Percentiles rank a stretch among this genome's conserved stretches.
phyloP scores from a whole-genome alignment of 2,329 filamentous ascomycete species.

The Neoarthrinium moseri region DNA sequence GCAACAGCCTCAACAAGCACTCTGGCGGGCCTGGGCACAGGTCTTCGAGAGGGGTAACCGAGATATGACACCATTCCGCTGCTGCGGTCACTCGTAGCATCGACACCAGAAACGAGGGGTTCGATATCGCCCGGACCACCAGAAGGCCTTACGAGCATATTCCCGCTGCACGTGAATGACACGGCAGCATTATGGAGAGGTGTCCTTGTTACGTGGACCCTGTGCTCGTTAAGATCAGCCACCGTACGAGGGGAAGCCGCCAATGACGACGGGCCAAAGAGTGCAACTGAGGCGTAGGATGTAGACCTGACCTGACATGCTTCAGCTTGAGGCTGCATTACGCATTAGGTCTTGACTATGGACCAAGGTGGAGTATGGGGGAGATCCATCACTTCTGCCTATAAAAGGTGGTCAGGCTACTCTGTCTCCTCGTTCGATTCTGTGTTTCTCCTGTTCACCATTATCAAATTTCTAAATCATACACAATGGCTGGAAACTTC shows the following conservation, averaged over 20 bases:
- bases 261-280: neutral
- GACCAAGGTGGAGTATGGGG: neutral
- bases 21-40: neutral
- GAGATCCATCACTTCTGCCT: neutral
- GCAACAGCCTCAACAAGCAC: neutral
- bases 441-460: neutral
- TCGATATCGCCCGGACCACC: neutral
- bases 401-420: neutral
- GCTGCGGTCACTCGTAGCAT: neutral
- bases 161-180: neutral
- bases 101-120: neutral
- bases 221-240: neutral
- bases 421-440: neutral
- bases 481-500: constrained; percentile 32
- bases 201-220: neutral
- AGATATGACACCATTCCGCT: neutral
- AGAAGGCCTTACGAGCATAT: neutral
- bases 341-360: neutral
- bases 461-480: neutral
- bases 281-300: too few species aligned
- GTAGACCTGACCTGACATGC: neutral
- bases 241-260: neutral
- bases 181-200: neutral
- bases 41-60: neutral
- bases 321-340: neutral